Conservation (phyloP, 768 basidiomycete genomes). For the Boletus tomentosulus region DNA sequence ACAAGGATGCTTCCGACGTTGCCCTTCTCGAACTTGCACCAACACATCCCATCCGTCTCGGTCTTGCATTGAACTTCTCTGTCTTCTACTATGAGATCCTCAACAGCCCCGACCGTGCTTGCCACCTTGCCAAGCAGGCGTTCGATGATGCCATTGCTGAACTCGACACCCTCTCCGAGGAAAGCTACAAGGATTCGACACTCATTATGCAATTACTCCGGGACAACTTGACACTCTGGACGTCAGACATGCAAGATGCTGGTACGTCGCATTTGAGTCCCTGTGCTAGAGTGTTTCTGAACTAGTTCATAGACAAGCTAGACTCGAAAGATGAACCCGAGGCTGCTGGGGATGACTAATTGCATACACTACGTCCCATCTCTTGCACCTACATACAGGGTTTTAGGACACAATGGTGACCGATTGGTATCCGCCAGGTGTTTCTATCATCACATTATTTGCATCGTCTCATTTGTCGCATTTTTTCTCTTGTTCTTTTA, state of each 20-base stretch:
- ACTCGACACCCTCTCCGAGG: slow-evolving; percentile 97
- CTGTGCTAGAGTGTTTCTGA: slow-evolving; percentile 4
- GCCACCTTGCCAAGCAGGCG: slow-evolving; percentile 97
- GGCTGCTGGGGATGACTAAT: slow-evolving; percentile 63
- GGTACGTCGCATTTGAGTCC: slow-evolving; percentile 47
- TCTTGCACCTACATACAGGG: slow-evolving; percentile 18
- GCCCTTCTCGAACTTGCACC: slow-evolving; percentile 93
- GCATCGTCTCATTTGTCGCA: slow-evolving; percentile 32
- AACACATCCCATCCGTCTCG: slow-evolving; percentile 97
- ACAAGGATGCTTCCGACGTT: slow-evolving; percentile 97
- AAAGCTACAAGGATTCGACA: slow-evolving; percentile 99
- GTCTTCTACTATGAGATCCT: slow-evolving; percentile 99
- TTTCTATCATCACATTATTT: slow-evolving; percentile 28
- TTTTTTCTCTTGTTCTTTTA: slow-evolving; percentile 30
- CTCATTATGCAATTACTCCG: slow-evolving; percentile 95
- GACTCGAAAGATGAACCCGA: slow-evolving; percentile 71
- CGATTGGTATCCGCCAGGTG: slow-evolving; percentile 9
- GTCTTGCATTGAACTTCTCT: slow-evolving; percentile 98
- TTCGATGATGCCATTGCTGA: slow-evolving; percentile 99
- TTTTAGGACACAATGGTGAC: slow-evolving; percentile 10
- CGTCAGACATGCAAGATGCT: slow-evolving; percentile 94
- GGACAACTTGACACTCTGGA: slow-evolving; percentile 98
- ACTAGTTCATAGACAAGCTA: slow-evolving; percentile 53
- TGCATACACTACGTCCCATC: slow-evolving; percentile 6
- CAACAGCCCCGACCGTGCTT: slow-evolving; percentile 97